Conservation (phyloP, 495 filamentous ascomycete genomes). For the Hypoxylon rickii region DNA sequence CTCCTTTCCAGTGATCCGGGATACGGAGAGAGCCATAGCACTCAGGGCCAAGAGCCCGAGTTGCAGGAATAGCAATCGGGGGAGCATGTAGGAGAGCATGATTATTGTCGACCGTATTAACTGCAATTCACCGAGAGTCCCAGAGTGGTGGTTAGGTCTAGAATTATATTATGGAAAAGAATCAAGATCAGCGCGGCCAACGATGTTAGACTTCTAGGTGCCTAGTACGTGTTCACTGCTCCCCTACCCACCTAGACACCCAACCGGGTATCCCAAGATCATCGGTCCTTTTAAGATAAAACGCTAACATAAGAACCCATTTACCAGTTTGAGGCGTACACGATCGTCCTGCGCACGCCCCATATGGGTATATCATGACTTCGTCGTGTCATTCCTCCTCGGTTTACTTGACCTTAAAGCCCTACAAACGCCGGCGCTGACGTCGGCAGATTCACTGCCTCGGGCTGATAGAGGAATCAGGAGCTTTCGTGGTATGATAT, state of each 20-base stretch:
- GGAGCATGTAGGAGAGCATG: neutral
- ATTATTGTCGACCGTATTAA: neutral
- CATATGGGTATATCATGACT: slow-evolving; percentile 1
- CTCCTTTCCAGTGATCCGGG: neutral
- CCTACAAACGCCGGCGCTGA: neutral
- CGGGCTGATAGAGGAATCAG: neutral
- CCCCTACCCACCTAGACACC: no score
- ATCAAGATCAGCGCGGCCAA: no score
- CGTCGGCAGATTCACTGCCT: neutral
- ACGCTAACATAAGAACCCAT: neutral
- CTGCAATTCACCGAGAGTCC: neutral
- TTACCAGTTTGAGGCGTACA: no score
- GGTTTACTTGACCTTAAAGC: neutral
- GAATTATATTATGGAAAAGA: no score
- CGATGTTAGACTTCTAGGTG: no score
- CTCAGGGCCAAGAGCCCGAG: slow-evolving; percentile 3
- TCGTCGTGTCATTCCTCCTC: neutral
- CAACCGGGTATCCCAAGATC: neutral
- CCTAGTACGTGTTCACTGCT: no score
- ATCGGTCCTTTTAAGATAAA: neutral
- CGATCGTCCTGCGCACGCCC: neutral
- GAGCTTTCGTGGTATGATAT: neutral
- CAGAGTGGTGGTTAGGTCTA: no score
- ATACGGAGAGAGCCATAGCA: neutral
- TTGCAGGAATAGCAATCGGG: slow-evolving; percentile 2